Evolutionary conservation across 805 yeast species (phyloP), one percentile per base, ranked within the genome.

Genomic region (Helenozyma rhizophorensis): DNA sequence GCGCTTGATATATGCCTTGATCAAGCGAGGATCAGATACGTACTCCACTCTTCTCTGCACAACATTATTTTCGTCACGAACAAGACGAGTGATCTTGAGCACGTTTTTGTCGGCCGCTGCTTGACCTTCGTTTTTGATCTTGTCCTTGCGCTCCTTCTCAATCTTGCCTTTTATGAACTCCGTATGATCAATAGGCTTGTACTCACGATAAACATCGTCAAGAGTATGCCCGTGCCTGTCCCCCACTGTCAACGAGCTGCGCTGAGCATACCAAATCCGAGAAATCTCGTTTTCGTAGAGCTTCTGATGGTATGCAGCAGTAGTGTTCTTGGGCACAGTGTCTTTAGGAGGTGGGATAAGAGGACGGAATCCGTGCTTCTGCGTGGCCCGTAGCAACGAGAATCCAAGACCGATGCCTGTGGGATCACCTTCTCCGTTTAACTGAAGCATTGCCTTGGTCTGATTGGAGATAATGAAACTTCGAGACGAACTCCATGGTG

Each of bases 361-460:
- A 5, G 72, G 71, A 25, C 53, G 47, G 58, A 90, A 90, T 2
- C 96, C 95, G 51, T 95, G 96, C 58, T 90, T 93, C 86, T 90
- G 94, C 0, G 97, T 86, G 0, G 96, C 84, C 44, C 89, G 74
- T 47, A 89, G 68, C 45, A 90, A 83, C 8, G 96, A 86, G 45
- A 84, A 84, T 0, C 90, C 95, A 43, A 86, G 83, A 2, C 95
- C 93, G 42, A 84, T 77, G 15, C 95, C 95, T 0, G 95, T 79
- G 2, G 96, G 95, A 56, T 93, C 97, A 30, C 97, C 97, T 33
- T 81, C 89, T 10, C 96, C 96, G 53, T 86, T 86, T 16, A 93
- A 74, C 52, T 88, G 96, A 26, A 93, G 70, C 97, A 93, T 93
- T 0, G 97, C 94, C 50, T 94, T 89, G 34, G 96, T 95, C 54